These are phyloP conservation scores for Panicum miliaceum DNA, from an alignment of 176 grass and related monocot species.

Conservation along the genomic window DNA sequence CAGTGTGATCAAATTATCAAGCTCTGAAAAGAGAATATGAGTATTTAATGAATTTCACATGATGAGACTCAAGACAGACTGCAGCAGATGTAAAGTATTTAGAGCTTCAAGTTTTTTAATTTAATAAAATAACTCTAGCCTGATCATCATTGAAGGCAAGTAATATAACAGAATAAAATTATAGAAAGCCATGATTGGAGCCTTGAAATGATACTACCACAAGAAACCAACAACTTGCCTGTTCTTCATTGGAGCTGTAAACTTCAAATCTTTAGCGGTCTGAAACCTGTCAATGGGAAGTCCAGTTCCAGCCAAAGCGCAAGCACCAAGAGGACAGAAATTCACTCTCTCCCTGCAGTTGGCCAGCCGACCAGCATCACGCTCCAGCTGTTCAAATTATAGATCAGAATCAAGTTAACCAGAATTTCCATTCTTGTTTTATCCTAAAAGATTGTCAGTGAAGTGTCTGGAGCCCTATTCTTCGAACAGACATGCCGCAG, in stretches of 20 bases:
- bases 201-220: constrained; percentile 1
- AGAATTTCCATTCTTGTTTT: constrained; percentile 5
- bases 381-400: constrained; percentile 67
- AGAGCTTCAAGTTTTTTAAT: not conserved
- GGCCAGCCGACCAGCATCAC: constrained; percentile 79
- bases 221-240: constrained; percentile 57
- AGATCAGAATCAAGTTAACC: constrained; percentile 23
- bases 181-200: not conserved
- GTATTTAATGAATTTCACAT: not conserved
- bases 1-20: not conserved
- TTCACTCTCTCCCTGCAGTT: constrained; percentile 92
- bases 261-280: constrained; percentile 82
- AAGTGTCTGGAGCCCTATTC: constrained; percentile 3
- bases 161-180: constrained; percentile 13
- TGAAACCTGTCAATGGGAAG: constrained; percentile 95
- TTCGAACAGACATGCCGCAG: not conserved
- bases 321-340: constrained; percentile 94
- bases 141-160: constrained; percentile 22
- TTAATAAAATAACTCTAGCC: constrained; percentile 4
- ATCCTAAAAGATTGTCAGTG: constrained; percentile 4
- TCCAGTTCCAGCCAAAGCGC: constrained; percentile 97
- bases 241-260: constrained; percentile 94
- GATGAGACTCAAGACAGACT: constrained; percentile 14
- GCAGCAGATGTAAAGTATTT: not conserved
- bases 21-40: not conserved